Base-by-base conservation (phyloP, 768 basidiomycete genomes). In the Erythrobasidium yunnanense region DNA sequence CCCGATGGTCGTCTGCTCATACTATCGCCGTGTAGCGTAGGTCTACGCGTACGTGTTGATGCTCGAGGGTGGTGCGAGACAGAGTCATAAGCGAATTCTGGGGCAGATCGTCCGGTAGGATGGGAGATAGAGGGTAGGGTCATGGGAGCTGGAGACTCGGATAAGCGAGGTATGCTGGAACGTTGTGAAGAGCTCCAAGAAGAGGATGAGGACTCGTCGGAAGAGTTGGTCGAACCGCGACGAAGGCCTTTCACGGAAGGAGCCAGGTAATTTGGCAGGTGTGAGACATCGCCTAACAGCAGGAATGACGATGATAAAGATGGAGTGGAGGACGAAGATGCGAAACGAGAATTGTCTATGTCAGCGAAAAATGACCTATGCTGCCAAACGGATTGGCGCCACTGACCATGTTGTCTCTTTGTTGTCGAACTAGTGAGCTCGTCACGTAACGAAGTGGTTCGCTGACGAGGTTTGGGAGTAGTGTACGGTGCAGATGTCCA, bases 391-490 rank as follows among this genome's bases (percentile, higher is more conserved):
- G n/a, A 38, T 35, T 33, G 38, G 45, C n/a, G 25, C 56, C 18
- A 25, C 23, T 58, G 56, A 8, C 32, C 17, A 45, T 45, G 5
- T 27, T 6, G 17, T 8, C 20, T 27, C 34, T 58, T 27, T 58
- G 34, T 22, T 27, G 22, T 4, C 30, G 38, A 22, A 23, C n/a
- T n/a, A 18, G 56, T 46, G 34, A 8, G 22, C 22, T 58, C n/a
- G 11, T 42, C 38, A n/a, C 56, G 56, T 6, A 58, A 45, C 2
- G 56, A 58, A 6, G 56, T 58, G n/a, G 56, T 58, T 6, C 56
- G 35, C 42, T 35, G 33, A 4, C 56, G 35, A 2, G 56, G 29
- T 20, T 45, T 11, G 38, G n/a, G 54, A 34, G 54, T 32, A 25
- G 32, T 34, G 20, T 58, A 58, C 5, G 56, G 56, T 23, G 34